Evolutionary conservation across 2,329 filamentous ascomycete species (phyloP), one percentile per base, ranked within the genome.

Genomic region (Mycosphaerella sp.): DNA sequence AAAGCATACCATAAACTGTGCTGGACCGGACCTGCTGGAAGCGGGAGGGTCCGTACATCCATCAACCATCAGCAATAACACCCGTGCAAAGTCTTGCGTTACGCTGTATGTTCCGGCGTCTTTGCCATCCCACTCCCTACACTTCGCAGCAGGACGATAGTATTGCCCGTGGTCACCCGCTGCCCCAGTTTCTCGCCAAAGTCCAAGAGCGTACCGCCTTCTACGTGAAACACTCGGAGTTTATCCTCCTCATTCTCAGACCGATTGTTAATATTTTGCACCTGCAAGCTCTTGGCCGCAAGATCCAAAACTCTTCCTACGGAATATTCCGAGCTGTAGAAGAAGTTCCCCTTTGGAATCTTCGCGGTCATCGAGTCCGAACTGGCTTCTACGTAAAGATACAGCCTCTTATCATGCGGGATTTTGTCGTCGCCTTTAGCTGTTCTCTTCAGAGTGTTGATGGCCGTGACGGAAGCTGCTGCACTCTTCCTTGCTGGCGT

Each of bases 341-440:
- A 77, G 65, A 76, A 76, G 41, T 70, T 72, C 14, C 74, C 74
- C 1, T 71, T 86, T 3, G 90, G 89, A 39, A 87, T 82, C 68
- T 95, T 95, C 6, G 86, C 82, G 46, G 82, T 86, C 1, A 89
- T 85, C 0, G 89, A 94, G 62, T 88, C 87, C 8, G 87, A 87
- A 63, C 90, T 89, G 0, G 91, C 93, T 67, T 97, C 91, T 14
- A 96, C 87, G 65, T 87, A 84, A 0, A 98, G 66, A 66, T 97
- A 97, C 1, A 98, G 72, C n/a, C 93, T 76, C 73, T 94, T 95
- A 58, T 95, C 89, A 0, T 75, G 69, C 0, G 89, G 76, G 0
- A 96, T 70, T 62, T 89, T 91, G 8, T 82, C 82, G 58, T 97
- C 91, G 1, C 94, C 94, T 72, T 95, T 96, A 2, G 93, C 91